Conservation (phyloP, 2,329 filamentous ascomycete species). For the Cyclaneusma minus region DNA sequence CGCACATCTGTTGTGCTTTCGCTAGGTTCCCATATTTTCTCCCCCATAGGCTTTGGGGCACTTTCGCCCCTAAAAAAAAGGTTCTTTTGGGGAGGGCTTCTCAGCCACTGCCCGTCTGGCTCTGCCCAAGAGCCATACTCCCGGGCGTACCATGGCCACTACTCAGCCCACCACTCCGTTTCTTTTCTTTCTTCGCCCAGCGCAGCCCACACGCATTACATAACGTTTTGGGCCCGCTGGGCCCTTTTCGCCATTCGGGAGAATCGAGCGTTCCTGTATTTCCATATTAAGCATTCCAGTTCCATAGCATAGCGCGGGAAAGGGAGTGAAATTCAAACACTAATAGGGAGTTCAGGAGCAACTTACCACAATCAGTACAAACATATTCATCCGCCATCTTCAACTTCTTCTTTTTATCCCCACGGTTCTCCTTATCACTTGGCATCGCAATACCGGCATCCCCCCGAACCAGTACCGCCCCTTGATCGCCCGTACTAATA, state of each 20-base stretch:
- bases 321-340: not conserved
- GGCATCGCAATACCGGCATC: slow-evolving; percentile 79
- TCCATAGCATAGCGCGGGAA: not conserved
- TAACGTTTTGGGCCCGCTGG: slow-evolving; percentile 80
- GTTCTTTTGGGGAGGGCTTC: too few relatives aligned
- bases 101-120: too few relatives aligned
- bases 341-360: slow-evolving; percentile 1
- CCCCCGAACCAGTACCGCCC: slow-evolving; percentile 67
- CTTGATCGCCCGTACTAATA: slow-evolving; percentile 73
- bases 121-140: too few relatives aligned
- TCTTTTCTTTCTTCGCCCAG: slow-evolving; percentile 75
- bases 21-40: too few relatives aligned
- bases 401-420: slow-evolving; percentile 67
- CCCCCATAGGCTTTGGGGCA: too few relatives aligned
- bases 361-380: slow-evolving; percentile 77
- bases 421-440: slow-evolving; percentile 57
- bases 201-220: slow-evolving; percentile 84
- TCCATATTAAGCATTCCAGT: slow-evolving; percentile 1
- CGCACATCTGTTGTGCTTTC: too few relatives aligned
- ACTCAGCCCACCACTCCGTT: slow-evolving; percentile 26
- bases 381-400: slow-evolving; percentile 82
- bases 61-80: too few relatives aligned
- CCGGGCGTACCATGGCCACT: too few relatives aligned
- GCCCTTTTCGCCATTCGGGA: slow-evolving; percentile 91
- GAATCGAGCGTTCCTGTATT: slow-evolving; percentile 62